Evolutionary conservation across 306 rosid species (phyloP).

Genomic region (Comarum palustre): DNA sequence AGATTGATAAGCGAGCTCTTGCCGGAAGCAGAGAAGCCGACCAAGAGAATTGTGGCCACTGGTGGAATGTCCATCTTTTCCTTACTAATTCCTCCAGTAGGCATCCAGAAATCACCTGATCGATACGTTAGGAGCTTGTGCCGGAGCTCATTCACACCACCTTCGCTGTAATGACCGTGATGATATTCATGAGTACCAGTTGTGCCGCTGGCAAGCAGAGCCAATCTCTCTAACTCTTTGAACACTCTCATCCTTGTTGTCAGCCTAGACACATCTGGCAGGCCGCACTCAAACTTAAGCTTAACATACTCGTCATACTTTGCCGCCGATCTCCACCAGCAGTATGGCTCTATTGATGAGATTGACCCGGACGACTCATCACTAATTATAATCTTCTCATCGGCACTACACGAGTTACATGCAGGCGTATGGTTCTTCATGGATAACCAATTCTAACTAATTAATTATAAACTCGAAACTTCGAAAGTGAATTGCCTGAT

Average conservation of each 20-base stretch:
- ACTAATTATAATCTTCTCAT: slow-evolving; percentile 22
- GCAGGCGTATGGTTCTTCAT: slow-evolving; percentile 24
- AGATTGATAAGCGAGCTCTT: slow-evolving; percentile 44
- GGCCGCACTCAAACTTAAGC: slow-evolving; percentile 20
- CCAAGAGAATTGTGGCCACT: slow-evolving; percentile 37
- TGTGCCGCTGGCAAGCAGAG: slow-evolving; percentile 19
- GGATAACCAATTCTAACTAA: not conserved
- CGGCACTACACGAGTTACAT: slow-evolving; percentile 12
- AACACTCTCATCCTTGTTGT: slow-evolving; percentile 29
- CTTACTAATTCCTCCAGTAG: slow-evolving; percentile 36
- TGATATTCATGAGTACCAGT: not conserved
- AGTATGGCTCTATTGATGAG: slow-evolving; percentile 1
- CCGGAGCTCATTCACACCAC: slow-evolving; percentile 32
- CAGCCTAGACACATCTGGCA: slow-evolving; percentile 23
- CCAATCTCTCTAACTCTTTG: slow-evolving; percentile 42
- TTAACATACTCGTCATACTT: slow-evolving; percentile 26
- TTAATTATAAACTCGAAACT: not conserved
- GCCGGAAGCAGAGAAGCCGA: slow-evolving; percentile 41
- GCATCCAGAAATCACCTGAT: slow-evolving; percentile 47
- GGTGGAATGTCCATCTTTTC: slow-evolving; percentile 39
- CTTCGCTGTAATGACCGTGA: not conserved
- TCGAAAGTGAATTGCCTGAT: not conserved
- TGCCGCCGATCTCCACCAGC: slow-evolving; percentile 41
- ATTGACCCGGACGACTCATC: not conserved
- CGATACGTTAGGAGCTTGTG: slow-evolving; percentile 36